Evolutionary conservation across 169 alveolate genomes (phyloP).

Genomic region (Perkinsus olseni): DNA sequence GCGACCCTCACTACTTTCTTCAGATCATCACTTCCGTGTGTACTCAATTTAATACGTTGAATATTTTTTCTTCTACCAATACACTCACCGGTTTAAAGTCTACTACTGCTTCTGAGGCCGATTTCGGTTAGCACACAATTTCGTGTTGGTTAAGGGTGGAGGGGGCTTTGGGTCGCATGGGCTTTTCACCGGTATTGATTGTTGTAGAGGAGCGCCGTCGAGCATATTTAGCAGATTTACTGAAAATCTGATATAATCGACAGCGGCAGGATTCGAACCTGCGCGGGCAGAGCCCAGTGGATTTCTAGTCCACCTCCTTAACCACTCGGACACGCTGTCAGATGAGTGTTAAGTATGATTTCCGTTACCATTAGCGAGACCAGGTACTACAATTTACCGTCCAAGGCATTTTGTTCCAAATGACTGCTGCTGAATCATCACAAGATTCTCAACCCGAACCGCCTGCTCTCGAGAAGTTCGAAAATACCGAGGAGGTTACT

Average conservation of each 20-base stretch:
- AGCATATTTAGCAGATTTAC: neutral
- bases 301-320: neutral
- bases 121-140: neutral
- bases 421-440: no score
- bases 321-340: neutral
- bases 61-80: neutral
- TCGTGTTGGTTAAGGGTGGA: neutral
- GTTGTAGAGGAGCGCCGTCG: neutral
- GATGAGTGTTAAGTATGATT: no score
- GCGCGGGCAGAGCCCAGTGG: neutral
- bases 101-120: no score
- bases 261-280: neutral
- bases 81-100: neutral
- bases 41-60: neutral
- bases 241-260: neutral
- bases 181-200: neutral
- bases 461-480: neutral
- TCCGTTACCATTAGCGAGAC: no score
- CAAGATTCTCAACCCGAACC: neutral
- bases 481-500: neutral
- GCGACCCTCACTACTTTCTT: neutral
- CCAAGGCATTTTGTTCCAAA: neutral
- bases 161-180: neutral
- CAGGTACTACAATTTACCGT: no score
- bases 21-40: neutral